Percentiles rank a stretch among this genome's conserved stretches.
Evolutionary conservation across 208 protist species (phyloP).

Genomic region (Leishmania guyanensis): DNA sequence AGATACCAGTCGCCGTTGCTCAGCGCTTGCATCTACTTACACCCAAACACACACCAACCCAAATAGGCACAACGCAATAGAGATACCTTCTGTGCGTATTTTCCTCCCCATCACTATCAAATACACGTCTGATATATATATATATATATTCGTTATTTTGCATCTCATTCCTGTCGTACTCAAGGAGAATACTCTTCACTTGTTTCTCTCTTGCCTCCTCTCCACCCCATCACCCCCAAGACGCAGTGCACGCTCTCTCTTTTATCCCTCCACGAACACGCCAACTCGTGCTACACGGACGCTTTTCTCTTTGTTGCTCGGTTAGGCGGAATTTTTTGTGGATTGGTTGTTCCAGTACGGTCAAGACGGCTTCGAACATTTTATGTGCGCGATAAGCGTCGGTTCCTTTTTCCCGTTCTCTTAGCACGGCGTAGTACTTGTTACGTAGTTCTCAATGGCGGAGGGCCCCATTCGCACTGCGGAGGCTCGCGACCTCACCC

Average conservation of each 20-base stretch:
- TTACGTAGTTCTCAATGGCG: slow-evolving; percentile 38
- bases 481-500: slow-evolving; percentile 96
- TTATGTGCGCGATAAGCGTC: neutral
- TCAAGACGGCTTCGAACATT: neutral
- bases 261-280: neutral
- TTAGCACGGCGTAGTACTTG: neutral
- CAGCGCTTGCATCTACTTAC: neutral
- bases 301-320: neutral
- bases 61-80: neutral
- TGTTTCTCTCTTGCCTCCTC: neutral
- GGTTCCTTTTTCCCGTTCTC: neutral
- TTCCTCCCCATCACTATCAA: too few species aligned
- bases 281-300: neutral
- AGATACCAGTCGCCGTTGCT: neutral
- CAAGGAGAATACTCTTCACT: neutral
- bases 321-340: neutral
- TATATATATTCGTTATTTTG: neutral
- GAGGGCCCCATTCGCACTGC: slow-evolving; percentile 81
- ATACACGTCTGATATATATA: too few species aligned
- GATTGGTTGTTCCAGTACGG: neutral
- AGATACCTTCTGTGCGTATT: too few species aligned
- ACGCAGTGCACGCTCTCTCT: neutral
- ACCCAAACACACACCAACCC: neutral
- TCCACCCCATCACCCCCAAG: neutral
- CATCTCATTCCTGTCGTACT: too few species aligned